These are phyloP conservation scores for Globisporangium cederbergense DNA, from an alignment of 352 stramenopile genomes.

Conservation along the genomic window DNA sequence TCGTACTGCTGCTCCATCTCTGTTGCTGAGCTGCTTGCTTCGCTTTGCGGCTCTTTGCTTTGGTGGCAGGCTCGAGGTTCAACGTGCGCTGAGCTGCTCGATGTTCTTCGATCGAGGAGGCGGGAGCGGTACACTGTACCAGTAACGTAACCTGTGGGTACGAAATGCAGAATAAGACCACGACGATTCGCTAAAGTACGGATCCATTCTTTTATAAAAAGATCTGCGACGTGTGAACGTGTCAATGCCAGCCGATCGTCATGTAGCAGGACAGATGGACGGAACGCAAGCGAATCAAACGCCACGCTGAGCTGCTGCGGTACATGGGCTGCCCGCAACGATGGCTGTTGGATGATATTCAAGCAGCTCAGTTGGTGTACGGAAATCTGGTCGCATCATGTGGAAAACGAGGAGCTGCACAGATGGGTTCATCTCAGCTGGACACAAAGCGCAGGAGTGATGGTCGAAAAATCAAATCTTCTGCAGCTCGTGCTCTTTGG, in stretches of 20 bases:
- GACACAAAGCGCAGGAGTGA: background rate
- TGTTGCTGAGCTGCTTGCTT: background rate
- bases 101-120: constrained; percentile 1
- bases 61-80: constrained; percentile 12
- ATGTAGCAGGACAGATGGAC: too few species aligned
- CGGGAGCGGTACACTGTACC: background rate
- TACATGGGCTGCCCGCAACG: too few species aligned
- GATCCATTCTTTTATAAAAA: background rate
- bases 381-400: too few species aligned
- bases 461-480: constrained; percentile 7
- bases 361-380: too few species aligned
- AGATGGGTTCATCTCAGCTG: background rate
- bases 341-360: too few species aligned
- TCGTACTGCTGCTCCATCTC: constrained; percentile 68
- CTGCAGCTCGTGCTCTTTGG: background rate
- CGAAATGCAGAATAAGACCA: background rate
- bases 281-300: too few species aligned
- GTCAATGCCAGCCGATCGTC: background rate
- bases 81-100: background rate
- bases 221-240: constrained; percentile 7
- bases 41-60: background rate
- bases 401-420: background rate
- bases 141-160: background rate
- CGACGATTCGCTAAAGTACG: background rate
- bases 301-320: background rate